Conservation (phyloP, 1,284 basidiomycete genomes). For the Cutaneotrichosporon daszewskae region DNA sequence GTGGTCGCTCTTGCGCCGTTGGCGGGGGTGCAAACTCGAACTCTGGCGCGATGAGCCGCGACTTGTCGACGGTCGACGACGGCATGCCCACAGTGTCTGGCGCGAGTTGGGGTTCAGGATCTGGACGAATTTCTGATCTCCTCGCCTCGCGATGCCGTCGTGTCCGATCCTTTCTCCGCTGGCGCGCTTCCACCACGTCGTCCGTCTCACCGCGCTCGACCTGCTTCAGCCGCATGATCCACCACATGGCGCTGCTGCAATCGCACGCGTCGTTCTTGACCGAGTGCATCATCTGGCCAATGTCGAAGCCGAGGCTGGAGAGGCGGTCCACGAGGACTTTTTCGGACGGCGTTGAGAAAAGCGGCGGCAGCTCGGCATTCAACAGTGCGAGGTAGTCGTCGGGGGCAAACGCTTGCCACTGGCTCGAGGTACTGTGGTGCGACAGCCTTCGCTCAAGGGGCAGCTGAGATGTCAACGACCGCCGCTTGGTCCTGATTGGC, state of each 20-base stretch:
- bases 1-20: no score
- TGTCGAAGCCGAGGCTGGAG: conserved; percentile 77
- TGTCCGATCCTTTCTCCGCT: conserved; percentile 25
- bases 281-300: conserved; percentile 88
- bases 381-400: conserved; percentile 66
- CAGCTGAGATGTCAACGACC: conserved; percentile 77
- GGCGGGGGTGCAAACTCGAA: no score
- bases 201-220: conserved; percentile 46
- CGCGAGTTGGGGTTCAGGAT: no score
- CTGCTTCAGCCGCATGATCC: conserved; percentile 80
- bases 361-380: conserved; percentile 63
- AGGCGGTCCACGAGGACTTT: conserved; percentile 72
- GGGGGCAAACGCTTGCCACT: conserved; percentile 36
- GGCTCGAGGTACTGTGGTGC: conserved; percentile 30
- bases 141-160: no score
- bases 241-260: conserved; percentile 86
- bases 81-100: no score
- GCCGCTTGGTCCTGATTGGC: conserved; percentile 86
- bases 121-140: no score
- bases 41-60: no score
- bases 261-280: conserved; percentile 91
- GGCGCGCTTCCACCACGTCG: conserved; percentile 29
- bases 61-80: no score
- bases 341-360: conserved; percentile 79
- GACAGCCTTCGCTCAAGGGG: conserved; percentile 48